A percentile compares a stretch with the other conserved stretches of the same genome.
These are phyloP conservation scores for Colletotrichum paranaense DNA, from an alignment of 2,329 filamentous ascomycete species.

Conservation along the genomic window DNA sequence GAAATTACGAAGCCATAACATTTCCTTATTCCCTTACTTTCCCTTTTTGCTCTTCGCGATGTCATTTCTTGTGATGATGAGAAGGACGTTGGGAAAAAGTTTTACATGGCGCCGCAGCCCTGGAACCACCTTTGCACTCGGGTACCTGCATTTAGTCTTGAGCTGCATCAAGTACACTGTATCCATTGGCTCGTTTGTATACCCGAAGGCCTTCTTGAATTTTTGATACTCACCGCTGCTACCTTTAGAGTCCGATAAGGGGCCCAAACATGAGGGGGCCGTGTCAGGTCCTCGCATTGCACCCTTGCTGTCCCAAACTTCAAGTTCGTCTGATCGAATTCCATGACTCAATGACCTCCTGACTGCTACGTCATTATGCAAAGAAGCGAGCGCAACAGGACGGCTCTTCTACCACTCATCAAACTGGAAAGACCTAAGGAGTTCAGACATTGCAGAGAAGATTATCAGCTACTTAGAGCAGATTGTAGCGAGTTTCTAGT, in stretches of 20 bases:
- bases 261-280: background rate
- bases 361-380: background rate
- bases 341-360: background rate
- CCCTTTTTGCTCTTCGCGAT: background rate
- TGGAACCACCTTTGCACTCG: background rate
- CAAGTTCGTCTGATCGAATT: background rate
- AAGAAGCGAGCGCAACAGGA: background rate
- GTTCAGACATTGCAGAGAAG: background rate
- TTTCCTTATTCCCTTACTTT: background rate
- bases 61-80: background rate
- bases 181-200: background rate
- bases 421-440: background rate
- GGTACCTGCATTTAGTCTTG: no score
- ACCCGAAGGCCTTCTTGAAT: background rate
- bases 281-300: background rate
- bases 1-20: background rate
- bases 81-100: background rate
- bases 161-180: background rate
- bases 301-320: background rate
- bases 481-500: background rate
- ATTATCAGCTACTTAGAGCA: background rate
- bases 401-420: background rate
- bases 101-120: background rate
- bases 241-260: background rate
- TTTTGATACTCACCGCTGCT: background rate